Percentiles rank a stretch among this genome's conserved stretches.
phyloP scores from a whole-genome alignment of 805 yeast genomes.

The Candida anglica region DNA sequence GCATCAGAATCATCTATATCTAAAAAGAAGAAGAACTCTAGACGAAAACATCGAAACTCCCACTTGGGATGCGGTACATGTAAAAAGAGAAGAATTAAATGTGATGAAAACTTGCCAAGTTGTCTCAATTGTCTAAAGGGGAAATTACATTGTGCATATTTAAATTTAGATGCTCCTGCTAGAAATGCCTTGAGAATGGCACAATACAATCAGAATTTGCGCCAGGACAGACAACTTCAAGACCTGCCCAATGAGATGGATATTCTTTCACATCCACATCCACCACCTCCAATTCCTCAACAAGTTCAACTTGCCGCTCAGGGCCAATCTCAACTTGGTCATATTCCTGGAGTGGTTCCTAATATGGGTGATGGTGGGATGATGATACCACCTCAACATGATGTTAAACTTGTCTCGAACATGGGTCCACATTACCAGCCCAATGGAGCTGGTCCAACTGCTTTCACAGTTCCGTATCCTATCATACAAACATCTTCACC shows the following conservation, averaged over 20 bases:
- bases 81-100: constrained; percentile 48
- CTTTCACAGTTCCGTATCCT: constrained; percentile 12
- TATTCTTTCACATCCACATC: background rate
- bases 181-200: constrained; percentile 48
- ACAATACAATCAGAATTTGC: constrained; percentile 38
- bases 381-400: too few species aligned
- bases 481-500: constrained; percentile 8
- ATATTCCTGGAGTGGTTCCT: too few species aligned
- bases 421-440: constrained; percentile 1
- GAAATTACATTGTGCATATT: constrained; percentile 42
- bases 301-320: background rate
- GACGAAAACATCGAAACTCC: constrained; percentile 64
- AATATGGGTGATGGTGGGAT: too few species aligned
- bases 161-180: constrained; percentile 45
- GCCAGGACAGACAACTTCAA: constrained; percentile 18
- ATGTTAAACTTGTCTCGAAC: constrained; percentile 4
- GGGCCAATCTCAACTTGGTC: background rate
- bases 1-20: too few species aligned
- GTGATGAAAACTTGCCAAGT: constrained; percentile 48
- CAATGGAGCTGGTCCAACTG: constrained; percentile 5
- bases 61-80: constrained; percentile 72
- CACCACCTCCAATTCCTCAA: background rate
- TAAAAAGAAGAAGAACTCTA: constrained; percentile 35
- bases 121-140: constrained; percentile 47
- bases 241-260: background rate